phyloP scores from a whole-genome alignment of 2,329 filamentous ascomycete genomes.

The Microsporum audouinii region DNA sequence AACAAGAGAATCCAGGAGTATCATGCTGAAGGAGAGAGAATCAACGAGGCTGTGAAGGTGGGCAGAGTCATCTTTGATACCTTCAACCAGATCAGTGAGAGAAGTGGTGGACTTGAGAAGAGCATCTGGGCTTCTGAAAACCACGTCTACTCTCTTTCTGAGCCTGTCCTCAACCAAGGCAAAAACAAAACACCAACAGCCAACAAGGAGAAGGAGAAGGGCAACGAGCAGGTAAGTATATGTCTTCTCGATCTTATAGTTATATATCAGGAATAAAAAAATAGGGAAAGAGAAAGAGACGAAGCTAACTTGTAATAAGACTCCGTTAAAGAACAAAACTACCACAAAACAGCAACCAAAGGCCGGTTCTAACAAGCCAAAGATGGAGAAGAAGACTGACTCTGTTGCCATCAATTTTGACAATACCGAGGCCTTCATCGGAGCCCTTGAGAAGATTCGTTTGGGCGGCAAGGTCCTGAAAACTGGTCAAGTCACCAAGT shows the following conservation, averaged over 20 bases:
- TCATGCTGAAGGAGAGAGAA: background rate
- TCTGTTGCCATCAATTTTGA: background rate
- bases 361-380: background rate
- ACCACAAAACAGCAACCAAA: background rate
- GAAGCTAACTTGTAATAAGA: background rate
- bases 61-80: conserved; percentile 8
- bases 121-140: conserved; percentile 12
- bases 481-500: background rate
- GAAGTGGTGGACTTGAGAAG: conserved; percentile 8
- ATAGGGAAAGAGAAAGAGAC: no score
- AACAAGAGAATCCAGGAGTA: background rate
- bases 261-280: no score
- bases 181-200: background rate
- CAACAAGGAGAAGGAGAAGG: background rate
- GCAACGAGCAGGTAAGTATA: background rate
- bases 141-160: background rate
- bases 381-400: background rate
- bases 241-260: no score
- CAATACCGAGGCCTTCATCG: conserved; percentile 3
- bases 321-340: background rate
- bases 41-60: conserved; percentile 1
- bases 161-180: background rate
- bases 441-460: background rate
- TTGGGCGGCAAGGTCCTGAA: background rate
- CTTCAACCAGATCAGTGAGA: conserved; percentile 11